Evolutionary conservation across 2,329 filamentous ascomycete genomes (phyloP), one percentile per base, ranked within the genome.

Genomic region (Cytospora mali): DNA sequence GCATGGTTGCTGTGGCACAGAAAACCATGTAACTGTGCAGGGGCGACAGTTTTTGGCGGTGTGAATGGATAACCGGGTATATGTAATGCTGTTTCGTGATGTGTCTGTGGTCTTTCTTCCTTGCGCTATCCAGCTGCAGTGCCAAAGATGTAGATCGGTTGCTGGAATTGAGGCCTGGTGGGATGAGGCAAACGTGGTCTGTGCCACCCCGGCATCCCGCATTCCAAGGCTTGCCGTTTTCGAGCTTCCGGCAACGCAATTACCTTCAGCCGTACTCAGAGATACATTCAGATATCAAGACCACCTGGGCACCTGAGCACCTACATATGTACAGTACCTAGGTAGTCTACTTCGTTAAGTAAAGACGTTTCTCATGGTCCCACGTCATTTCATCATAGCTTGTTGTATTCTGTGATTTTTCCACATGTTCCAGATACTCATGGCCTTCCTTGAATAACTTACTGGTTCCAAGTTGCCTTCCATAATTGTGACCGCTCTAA

Each of bases 111-210:
- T 46, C n/a, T 23, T 46, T 52, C 48, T 39, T 25, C 51, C 25
- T 54, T 54, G 58, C 58, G 21, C 58, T 49, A n/a, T 54, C 58
- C 46, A 46, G 58, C 58, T 60, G 58, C 33, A 54, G 58, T 23
- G 58, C 46, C 50, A 54, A 54, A 46, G 58, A 35, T 42, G 58
- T 52, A 60, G 58, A 60, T 60, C 58, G 58, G 58, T 33, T 48
- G 50, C 50, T 60, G 57, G 57, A 60, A 60, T 60, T 60, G 58
- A 51, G 58, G 58, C 58, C 58, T 60, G 58, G 58, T 46, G 58
- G 58, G 58, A 60, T 23, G 58, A 52, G 50, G 21, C 35, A 54
- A 25, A 5, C n/a, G 50, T 60, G 58, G 58, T 27, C 58, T 33
- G 58, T 60, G 58, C 58, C 29, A 21, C 21, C 31, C 58, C 35